Evolutionary conservation across 768 basidiomycete species (phyloP).

Genomic region (Lactifluus volemus): DNA sequence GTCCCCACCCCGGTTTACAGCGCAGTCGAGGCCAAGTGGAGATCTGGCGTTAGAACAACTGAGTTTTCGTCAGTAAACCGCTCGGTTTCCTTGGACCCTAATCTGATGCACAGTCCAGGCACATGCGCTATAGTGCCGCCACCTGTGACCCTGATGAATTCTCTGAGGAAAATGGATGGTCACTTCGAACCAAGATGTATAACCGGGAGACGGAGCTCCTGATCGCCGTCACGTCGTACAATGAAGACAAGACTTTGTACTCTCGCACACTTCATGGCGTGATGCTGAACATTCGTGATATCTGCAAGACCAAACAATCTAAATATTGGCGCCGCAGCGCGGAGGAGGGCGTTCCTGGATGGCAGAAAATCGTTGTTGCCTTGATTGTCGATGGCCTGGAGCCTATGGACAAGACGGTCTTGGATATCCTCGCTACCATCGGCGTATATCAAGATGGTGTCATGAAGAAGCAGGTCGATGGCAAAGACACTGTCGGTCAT

Average conservation of each 20-base stretch:
- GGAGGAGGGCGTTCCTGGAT: constrained; percentile 76
- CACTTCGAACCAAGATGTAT: constrained; percentile 76
- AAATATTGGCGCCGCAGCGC: constrained; percentile 83
- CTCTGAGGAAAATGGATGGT: constrained; percentile 68
- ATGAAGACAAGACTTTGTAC: constrained; percentile 89
- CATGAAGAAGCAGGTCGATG: constrained; percentile 89
- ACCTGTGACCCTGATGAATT: constrained; percentile 91
- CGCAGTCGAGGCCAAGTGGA: constrained; percentile 75
- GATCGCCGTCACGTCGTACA: constrained; percentile 91
- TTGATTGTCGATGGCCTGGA: constrained; percentile 91
- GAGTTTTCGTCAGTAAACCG: constrained; percentile 77
- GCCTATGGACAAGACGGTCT: constrained; percentile 90
- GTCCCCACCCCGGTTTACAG: constrained; percentile 79
- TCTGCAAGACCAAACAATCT: constrained; percentile 91
- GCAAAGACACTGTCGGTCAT: constrained; percentile 84
- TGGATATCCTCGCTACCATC: constrained; percentile 82
- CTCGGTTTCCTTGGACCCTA: not conserved
- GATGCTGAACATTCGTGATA: constrained; percentile 97
- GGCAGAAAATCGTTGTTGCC: constrained; percentile 88
- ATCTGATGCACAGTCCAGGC: constrained; percentile 33
- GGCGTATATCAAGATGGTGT: constrained; percentile 93
- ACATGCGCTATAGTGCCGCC: constrained; percentile 92
- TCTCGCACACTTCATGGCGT: constrained; percentile 89
- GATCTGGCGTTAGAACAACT: constrained; percentile 52
- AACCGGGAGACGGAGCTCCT: constrained; percentile 87